Conservation (phyloP, 176 grass and related monocot species). For the Elymus sibiricus region DNA sequence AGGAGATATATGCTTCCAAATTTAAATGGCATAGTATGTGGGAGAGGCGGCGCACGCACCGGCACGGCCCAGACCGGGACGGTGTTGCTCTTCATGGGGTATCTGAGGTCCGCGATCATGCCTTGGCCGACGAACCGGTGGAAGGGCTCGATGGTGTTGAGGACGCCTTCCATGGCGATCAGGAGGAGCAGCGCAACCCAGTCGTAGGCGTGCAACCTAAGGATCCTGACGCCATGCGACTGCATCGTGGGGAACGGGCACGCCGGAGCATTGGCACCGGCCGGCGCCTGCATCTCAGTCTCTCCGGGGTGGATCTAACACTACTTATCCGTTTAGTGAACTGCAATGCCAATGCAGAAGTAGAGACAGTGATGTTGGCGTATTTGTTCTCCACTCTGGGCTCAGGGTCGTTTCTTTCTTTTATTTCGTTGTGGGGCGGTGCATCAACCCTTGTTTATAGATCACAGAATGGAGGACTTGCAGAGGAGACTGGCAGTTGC, state of each 20-base stretch:
- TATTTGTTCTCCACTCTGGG: neutral
- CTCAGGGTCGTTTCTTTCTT: neutral
- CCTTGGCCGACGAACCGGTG: slow-evolving; percentile 62
- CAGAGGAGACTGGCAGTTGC: neutral
- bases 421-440: neutral
- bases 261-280: neutral
- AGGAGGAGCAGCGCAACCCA: slow-evolving; percentile 55
- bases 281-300: neutral
- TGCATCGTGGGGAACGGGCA: slow-evolving; percentile 1
- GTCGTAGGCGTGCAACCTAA: slow-evolving; percentile 44
- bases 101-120: slow-evolving; percentile 75
- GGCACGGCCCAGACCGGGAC: slow-evolving; percentile 61
- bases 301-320: neutral
- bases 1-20: neutral
- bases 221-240: slow-evolving; percentile 26
- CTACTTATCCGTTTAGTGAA: neutral
- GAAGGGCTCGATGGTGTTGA: slow-evolving; percentile 74
- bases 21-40: no score
- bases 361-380: neutral
- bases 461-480: neutral
- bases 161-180: slow-evolving; percentile 22
- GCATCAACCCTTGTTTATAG: neutral
- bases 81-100: slow-evolving; percentile 72
- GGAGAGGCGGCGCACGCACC: neutral
- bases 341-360: neutral